Evolutionary conservation across 768 basidiomycete species (phyloP).

Genomic region (Rickenella mellea): DNA sequence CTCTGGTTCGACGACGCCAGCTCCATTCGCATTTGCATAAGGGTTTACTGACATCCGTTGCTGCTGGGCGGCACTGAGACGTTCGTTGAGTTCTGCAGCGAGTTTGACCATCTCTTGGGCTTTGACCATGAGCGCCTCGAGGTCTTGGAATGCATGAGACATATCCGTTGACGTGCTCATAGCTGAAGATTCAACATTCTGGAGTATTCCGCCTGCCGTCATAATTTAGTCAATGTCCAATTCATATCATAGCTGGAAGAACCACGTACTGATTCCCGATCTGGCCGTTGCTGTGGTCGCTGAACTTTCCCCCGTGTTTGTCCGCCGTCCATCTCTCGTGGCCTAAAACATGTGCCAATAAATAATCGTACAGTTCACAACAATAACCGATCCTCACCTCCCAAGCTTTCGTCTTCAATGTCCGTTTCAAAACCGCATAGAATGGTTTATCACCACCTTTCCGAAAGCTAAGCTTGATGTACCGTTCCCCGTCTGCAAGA

Average conservation of each 20-base stretch:
- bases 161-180: constrained; percentile 57
- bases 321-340: neutral
- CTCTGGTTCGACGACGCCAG: constrained; percentile 48
- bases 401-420: constrained; percentile 68
- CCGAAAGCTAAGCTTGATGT: constrained; percentile 83
- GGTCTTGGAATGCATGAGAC: constrained; percentile 70
- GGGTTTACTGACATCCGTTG: neutral
- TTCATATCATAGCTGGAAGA: no score
- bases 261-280: constrained; percentile 42
- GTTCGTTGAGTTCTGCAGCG: constrained; percentile 81
- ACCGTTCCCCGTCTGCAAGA: constrained; percentile 23
- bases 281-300: constrained; percentile 15
- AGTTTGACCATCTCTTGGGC: constrained; percentile 89
- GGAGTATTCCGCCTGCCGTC: constrained; percentile 68
- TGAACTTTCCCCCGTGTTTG: neutral
- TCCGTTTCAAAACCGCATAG: constrained; percentile 67
- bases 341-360: neutral
- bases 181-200: constrained; percentile 59
- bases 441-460: constrained; percentile 82
- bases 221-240: neutral
- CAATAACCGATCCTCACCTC: constrained; percentile 31
- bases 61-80: constrained; percentile 52
- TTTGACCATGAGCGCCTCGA: constrained; percentile 85
- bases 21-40: constrained; percentile 8
- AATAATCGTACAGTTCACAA: neutral